Evolutionary conservation across 2,329 filamentous ascomycete species (phyloP), one percentile per base, ranked within the genome.

Genomic region (Xylogone sp.): DNA sequence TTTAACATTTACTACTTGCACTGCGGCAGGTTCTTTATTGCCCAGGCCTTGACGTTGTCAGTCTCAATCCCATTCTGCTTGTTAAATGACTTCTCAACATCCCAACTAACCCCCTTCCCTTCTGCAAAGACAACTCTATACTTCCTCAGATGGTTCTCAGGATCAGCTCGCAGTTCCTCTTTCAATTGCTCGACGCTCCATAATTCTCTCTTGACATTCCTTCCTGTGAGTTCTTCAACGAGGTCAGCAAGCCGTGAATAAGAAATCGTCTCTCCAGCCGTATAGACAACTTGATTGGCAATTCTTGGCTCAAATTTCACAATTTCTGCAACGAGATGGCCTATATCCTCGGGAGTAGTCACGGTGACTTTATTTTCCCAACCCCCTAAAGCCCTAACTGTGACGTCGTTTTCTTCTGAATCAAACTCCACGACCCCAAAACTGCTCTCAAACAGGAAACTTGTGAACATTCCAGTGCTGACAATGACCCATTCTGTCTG

Each of bases 381-480:
- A 27, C 74, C 67, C 0, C 83, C 80, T 12, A 90, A 67, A 0
- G 76, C 84, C 9, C 77, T 70, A 1, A 83, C 72, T 1, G 61
- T 71, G 0, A 75, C 82, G 8, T 75, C 69, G 1, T 81, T 71
- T 2, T 60, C 71, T 13, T 59, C 51, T 3, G 56, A 34, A 1
- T 58, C 51, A 0, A 77, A 54, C 59, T 83, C 77, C 0, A 89
- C 81, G 3, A 87, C 74, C 0, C 84, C 85, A 68, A 87, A 89
- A 2, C 65, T 75, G 1, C 69, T 62, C 52, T 83, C 74, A 59
- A 90, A 88, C 18, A 90, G 60, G 60, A 89, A 90, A 57, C 79
- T 84, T 69, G 81, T 86, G 59, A 89, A 90, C 55, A 90, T 71
- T 0, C 86, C 86, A 12, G 83, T 86, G n/a, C 79, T 83, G 1